Evolutionary conservation across 495 filamentous ascomycete genomes (phyloP).

Genomic region (Penicillium ucsense): DNA sequence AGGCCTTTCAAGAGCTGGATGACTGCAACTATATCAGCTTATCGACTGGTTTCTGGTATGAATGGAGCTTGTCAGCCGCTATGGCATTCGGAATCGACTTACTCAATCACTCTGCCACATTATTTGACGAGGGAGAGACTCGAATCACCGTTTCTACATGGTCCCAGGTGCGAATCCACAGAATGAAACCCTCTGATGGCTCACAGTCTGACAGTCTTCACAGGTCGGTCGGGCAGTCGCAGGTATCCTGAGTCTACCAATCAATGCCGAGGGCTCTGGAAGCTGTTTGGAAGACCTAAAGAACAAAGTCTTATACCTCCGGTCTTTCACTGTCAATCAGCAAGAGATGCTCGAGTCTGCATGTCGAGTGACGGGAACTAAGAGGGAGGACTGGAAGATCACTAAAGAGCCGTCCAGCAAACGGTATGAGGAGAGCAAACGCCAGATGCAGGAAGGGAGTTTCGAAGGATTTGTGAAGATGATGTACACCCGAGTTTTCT

Average conservation of each 20-base stretch:
- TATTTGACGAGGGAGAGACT: conserved; percentile 40
- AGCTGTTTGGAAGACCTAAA: conserved; percentile 15
- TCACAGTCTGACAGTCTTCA: background rate
- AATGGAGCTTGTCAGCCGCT: conserved; percentile 31
- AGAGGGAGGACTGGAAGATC: conserved; percentile 49
- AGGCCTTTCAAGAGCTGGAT: conserved; percentile 34
- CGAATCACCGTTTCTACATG: conserved; percentile 31
- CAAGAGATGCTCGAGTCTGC: conserved; percentile 42
- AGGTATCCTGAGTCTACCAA: conserved; percentile 28
- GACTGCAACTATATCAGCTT: conserved; percentile 42
- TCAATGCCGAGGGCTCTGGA: conserved; percentile 31
- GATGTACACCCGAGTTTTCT: conserved; percentile 47
- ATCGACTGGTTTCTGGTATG: conserved; percentile 43
- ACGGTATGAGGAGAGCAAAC: conserved; percentile 32
- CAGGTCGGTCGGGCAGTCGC: conserved; percentile 35
- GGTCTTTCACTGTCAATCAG: conserved; percentile 40
- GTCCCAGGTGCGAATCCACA: conserved; percentile 16
- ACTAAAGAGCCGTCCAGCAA: conserved; percentile 27
- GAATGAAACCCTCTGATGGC: background rate
- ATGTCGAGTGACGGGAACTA: conserved; percentile 43
- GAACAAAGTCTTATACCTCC: conserved; percentile 35
- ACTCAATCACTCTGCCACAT: conserved; percentile 20
- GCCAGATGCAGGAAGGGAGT: conserved; percentile 33
- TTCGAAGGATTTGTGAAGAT: conserved; percentile 13
- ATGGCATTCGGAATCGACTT: conserved; percentile 39